A percentile compares a stretch with the other conserved stretches of the same genome.
These are phyloP conservation scores for Cyclotella choctawhatcheeana DNA, from an alignment of 108 stramenopile genomes.

Conservation along the genomic window DNA sequence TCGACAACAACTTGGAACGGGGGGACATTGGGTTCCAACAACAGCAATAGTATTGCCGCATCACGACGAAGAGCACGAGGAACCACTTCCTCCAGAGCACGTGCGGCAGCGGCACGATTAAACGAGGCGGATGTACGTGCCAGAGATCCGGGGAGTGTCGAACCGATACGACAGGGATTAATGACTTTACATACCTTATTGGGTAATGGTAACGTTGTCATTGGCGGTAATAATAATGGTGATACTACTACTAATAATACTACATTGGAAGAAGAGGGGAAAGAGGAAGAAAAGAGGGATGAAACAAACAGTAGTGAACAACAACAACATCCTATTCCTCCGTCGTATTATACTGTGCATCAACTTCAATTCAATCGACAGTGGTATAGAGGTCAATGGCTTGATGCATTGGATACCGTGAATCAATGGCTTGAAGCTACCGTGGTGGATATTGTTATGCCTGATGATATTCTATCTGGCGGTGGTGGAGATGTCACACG, in stretches of 20 bases:
- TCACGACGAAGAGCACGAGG: slow-evolving; percentile 3
- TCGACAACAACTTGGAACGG: too few relatives aligned
- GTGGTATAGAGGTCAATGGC: slow-evolving; percentile 95
- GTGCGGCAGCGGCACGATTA: slow-evolving; percentile 54
- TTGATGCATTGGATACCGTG: slow-evolving; percentile 96
- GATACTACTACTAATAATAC: background rate
- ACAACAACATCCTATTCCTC: background rate
- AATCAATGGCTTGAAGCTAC: slow-evolving; percentile 98
- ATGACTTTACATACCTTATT: slow-evolving; percentile 92
- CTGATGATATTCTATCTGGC: slow-evolving; percentile 65
- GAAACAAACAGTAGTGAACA: too few relatives aligned
- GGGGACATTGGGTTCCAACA: too few relatives aligned
- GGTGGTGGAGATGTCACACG: too few relatives aligned
- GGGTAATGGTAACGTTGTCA: slow-evolving; percentile 37
- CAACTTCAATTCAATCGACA: slow-evolving; percentile 69
- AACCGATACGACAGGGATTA: slow-evolving; percentile 93
- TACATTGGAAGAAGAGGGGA: slow-evolving; percentile 3
- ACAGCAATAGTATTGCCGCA: background rate
- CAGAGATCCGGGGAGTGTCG: slow-evolving; percentile 80
- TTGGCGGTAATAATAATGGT: background rate
- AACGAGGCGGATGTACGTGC: slow-evolving; percentile 66
- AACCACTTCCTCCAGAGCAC: slow-evolving; percentile 2
- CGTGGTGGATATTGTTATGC: slow-evolving; percentile 83
- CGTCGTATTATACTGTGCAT: background rate
- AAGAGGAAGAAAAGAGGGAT: slow-evolving; percentile 14